These are phyloP conservation scores for Diaporthe australafricana DNA, from an alignment of 2,329 filamentous ascomycete species.

Conservation along the genomic window DNA sequence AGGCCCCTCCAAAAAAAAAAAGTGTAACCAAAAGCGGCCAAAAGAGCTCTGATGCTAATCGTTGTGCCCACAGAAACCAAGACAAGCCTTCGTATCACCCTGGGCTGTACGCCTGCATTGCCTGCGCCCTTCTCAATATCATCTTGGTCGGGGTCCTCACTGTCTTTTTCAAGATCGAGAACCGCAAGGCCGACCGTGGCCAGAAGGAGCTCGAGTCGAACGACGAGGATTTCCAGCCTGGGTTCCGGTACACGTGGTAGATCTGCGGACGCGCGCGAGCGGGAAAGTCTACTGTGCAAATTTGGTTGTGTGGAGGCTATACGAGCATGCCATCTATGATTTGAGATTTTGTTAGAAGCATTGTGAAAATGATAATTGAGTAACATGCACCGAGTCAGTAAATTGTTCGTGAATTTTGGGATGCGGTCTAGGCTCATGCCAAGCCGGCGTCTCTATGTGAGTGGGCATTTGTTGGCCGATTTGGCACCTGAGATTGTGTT, in stretches of 20 bases:
- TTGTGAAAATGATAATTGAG: neutral
- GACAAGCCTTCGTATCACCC: constrained; percentile 66
- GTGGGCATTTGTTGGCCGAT: neutral
- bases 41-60: neutral
- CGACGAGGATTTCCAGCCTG: constrained; percentile 54
- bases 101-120: constrained; percentile 67
- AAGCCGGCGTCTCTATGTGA: neutral
- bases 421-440: neutral
- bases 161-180: constrained; percentile 55
- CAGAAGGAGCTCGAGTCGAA: constrained; percentile 63
- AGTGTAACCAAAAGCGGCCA: neutral
- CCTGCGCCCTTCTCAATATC: constrained; percentile 59
- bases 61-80: constrained; percentile 45
- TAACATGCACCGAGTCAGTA: neutral
- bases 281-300: neutral
- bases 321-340: neutral
- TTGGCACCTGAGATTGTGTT: neutral
- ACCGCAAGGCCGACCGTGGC: constrained; percentile 63
- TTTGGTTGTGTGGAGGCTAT: neutral
- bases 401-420: neutral
- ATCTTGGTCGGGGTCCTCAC: constrained; percentile 57
- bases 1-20: neutral
- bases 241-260: constrained; percentile 54
- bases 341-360: neutral
- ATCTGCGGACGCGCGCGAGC: neutral